Conservation (phyloP, 768 basidiomycete genomes). For the Podaxis mareebaensis region DNA sequence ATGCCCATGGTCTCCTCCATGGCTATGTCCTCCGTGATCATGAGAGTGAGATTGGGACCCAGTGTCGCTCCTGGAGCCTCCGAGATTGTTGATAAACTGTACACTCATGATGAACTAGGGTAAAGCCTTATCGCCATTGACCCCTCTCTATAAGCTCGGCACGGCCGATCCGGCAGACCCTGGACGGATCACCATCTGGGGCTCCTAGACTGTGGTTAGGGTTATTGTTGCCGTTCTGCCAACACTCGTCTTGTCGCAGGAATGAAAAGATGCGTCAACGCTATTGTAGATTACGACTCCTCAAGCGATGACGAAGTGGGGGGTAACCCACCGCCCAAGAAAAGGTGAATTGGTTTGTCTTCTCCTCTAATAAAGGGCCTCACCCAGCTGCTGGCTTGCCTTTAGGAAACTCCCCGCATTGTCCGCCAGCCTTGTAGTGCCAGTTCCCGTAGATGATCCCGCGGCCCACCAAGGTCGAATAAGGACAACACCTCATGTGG, state of each 20-base stretch:
- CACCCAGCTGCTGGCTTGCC: slow-evolving; percentile 1
- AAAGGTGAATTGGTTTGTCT: slow-evolving; percentile 34
- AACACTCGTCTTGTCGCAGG: neutral
- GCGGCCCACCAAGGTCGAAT: slow-evolving; percentile 81
- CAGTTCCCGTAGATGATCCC: slow-evolving; percentile 69
- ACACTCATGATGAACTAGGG: slow-evolving; percentile 49
- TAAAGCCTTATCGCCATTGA: neutral
- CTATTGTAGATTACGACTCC: slow-evolving; percentile 50
- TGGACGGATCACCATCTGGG: neutral
- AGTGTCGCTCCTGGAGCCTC: slow-evolving; percentile 31
- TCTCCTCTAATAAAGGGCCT: neutral
- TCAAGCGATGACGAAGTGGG: slow-evolving; percentile 44
- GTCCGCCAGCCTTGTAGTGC: slow-evolving; percentile 44
- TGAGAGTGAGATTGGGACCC: slow-evolving; percentile 51
- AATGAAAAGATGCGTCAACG: slow-evolving; percentile 38
- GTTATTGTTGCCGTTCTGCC: slow-evolving; percentile 15
- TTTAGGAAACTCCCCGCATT: slow-evolving; percentile 65
- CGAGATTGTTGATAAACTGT: slow-evolving; percentile 74
- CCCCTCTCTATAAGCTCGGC: neutral
- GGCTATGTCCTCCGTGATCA: slow-evolving; percentile 48
- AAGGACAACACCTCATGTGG: slow-evolving; percentile 75
- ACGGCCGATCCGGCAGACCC: neutral
- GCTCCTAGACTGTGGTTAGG: slow-evolving; percentile 27
- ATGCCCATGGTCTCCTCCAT: slow-evolving; percentile 76
- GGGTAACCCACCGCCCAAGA: slow-evolving; percentile 32